phyloP scores from a whole-genome alignment of 306 rosid species.

The Phaseolus lunatus region DNA sequence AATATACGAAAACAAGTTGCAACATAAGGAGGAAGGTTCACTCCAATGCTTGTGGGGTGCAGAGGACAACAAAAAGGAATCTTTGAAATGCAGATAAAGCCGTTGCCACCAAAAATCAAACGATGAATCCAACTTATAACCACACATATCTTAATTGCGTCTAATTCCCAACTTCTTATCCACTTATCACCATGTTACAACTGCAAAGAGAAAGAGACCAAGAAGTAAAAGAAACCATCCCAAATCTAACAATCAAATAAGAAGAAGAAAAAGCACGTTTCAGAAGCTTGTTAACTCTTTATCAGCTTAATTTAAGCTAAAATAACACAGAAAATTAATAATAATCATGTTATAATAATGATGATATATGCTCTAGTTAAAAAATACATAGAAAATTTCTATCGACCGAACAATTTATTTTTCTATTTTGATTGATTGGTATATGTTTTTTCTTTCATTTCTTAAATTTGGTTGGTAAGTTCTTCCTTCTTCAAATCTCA shows the following conservation, averaged over 20 bases:
- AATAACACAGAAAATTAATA: no score
- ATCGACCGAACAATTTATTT: no score
- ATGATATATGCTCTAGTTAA: no score
- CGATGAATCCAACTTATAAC: conserved; percentile 10
- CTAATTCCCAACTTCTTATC: not conserved
- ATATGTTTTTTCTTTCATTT: no score
- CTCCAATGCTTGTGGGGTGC: conserved; percentile 15
- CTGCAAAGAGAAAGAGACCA: not conserved
- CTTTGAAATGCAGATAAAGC: conserved; percentile 22
- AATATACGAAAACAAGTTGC: conserved; percentile 18
- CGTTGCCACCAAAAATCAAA: not conserved
- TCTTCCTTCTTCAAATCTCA: no score
- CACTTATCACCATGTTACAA: not conserved
- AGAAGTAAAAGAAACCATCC: not conserved
- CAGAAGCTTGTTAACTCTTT: no score
- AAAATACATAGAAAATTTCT: no score
- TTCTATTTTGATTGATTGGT: no score
- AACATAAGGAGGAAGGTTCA: conserved; percentile 40
- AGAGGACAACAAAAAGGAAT: conserved; percentile 35
- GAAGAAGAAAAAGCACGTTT: not conserved
- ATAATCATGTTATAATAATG: no score
- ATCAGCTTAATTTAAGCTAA: no score
- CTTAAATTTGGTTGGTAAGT: no score
- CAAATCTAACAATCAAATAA: not conserved
- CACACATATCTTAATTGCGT: not conserved